A percentile compares a stretch with the other conserved stretches of the same genome.
Evolutionary conservation across 129 eudicot genomes (phyloP).

Genomic region (Tagetes erecta): DNA sequence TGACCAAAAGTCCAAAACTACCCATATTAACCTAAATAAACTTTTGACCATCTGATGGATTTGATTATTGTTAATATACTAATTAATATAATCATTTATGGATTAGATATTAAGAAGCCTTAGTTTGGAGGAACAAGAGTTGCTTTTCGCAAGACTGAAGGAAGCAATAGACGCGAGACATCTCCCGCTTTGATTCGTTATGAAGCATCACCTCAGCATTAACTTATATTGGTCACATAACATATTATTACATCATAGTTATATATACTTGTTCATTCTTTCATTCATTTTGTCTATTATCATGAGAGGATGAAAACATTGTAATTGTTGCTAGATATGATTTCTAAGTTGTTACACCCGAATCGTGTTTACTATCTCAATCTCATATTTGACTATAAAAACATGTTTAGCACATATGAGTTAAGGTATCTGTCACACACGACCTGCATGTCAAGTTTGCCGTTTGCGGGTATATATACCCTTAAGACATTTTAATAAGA

Average conservation of each 20-base stretch:
- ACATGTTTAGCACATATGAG: too few species aligned
- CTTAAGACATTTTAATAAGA: too few species aligned
- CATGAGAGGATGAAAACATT: not conserved
- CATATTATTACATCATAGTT: not conserved
- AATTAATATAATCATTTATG: not conserved
- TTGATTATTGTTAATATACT: not conserved
- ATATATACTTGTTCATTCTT: constrained; percentile 10
- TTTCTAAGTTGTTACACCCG: not conserved
- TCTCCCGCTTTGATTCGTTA: constrained; percentile 20
- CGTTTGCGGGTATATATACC: not conserved
- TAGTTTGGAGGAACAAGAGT: constrained; percentile 61
- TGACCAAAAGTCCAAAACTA: not conserved
- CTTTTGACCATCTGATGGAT: not conserved
- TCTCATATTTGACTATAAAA: not conserved
- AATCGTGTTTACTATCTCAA: not conserved
- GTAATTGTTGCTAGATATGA: not conserved
- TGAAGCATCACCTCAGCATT: constrained; percentile 8
- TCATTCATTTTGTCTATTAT: not conserved
- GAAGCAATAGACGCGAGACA: constrained; percentile 52
- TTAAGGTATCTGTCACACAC: not conserved
- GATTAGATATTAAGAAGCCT: constrained; percentile 59
- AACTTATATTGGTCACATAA: not conserved
- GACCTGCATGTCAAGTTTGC: too few species aligned
- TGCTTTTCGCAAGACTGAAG: constrained; percentile 51
- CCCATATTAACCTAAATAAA: not conserved